Evolutionary conservation across 164 flowering plant genomes (phyloP), one percentile per base, ranked within the genome.

Genomic region (Vitis cinerea): DNA sequence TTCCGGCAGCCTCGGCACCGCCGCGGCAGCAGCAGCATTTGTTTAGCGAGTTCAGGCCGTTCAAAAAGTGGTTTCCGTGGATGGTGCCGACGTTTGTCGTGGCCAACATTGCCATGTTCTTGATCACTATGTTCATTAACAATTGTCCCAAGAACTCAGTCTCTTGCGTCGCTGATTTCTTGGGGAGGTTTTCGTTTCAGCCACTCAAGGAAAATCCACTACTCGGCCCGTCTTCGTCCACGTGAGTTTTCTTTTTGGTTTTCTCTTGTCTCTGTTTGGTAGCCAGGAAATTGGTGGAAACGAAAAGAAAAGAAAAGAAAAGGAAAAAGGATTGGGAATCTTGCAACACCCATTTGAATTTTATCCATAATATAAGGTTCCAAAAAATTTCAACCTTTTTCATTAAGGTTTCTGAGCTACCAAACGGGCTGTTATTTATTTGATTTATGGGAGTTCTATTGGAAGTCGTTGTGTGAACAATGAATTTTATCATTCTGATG

Each of bases 41-140:
- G 52, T 23, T 10, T 52, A 47, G 31, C 15, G 79, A 73, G 7
- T 63, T 71, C 65, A 64, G 69, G 64, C 84, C 85, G 10, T 80
- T 75, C 59, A 73, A 75, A 68, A 71, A 57, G 63, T 89, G 94
- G 94, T 59, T 78, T 2, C 76, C 98, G 9, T 88, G 97, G 97
- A 50, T 90, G 74, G 83, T 90, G 3, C 93, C 93, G 4, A 19
- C 63, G 16, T 82, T 90, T 17, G 75, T 84, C 10, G 53, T 76
- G 12, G 83, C 73, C 15, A 89, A 89, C 50, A 64, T 87, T 31
- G 64, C 58, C 3, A 5, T 90, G 44, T 90, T 90, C 56, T 30
- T 70, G 1, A 15, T 83, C n/a, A 27, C 82, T 49, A 90, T 90
- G 93, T 85, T 50, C 58, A 27, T 85, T 11, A 90, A 90, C 61